Conservation (phyloP, 2,329 filamentous ascomycete genomes). For the Phialophora macrospora region DNA sequence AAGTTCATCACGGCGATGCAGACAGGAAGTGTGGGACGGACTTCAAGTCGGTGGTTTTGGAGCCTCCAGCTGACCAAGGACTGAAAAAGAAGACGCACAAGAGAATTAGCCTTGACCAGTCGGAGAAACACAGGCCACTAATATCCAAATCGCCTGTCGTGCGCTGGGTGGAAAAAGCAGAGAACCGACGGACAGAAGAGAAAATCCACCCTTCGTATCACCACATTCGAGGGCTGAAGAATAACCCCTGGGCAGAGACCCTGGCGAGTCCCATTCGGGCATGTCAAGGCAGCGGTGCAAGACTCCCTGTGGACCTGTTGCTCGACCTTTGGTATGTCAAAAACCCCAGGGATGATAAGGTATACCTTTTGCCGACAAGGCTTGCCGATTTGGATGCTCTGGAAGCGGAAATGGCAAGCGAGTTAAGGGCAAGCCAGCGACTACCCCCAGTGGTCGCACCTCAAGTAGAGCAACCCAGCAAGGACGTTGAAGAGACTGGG, state of each 20-base stretch:
- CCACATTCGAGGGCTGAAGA: conserved; percentile 27
- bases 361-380: conserved; percentile 31
- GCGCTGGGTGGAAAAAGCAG: conserved; percentile 10
- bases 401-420: conserved; percentile 19
- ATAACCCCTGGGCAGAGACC: conserved; percentile 38
- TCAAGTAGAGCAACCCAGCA: conserved; percentile 1
- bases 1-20: neutral
- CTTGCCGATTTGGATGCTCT: conserved; percentile 35
- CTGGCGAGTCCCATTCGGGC: conserved; percentile 32
- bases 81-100: conserved; percentile 3
- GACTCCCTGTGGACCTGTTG: conserved; percentile 32
- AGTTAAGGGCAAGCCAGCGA: conserved; percentile 11
- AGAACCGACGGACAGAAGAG: conserved; percentile 9
- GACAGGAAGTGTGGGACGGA: neutral
- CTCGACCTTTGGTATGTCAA: conserved; percentile 28
- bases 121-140: neutral
- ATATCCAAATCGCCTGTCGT: conserved; percentile 30
- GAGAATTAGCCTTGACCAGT: neutral
- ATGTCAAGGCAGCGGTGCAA: conserved; percentile 32
- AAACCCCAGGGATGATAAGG: conserved; percentile 26
- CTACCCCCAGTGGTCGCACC: neutral
- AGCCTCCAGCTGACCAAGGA: neutral
- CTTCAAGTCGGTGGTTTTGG: neutral
- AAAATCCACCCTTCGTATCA: conserved; percentile 27
- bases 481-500: neutral